Evolutionary conservation across 345 rosid species (phyloP).

Genomic region (Arabidopsis arenosa): DNA sequence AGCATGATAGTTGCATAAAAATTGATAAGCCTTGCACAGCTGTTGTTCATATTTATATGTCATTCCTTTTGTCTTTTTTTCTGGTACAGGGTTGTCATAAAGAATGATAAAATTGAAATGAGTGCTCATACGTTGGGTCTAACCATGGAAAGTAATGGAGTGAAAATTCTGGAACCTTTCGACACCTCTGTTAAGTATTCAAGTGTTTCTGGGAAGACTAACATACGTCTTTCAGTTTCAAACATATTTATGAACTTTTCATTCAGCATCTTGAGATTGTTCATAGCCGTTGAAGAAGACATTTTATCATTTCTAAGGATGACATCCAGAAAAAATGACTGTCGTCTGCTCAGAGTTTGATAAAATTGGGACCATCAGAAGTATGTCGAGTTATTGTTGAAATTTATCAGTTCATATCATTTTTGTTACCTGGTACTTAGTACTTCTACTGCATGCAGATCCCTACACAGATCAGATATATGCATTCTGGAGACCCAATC

Average conservation of each 20-base stretch:
- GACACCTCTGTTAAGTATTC: slow-evolving; percentile 78
- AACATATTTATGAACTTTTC: slow-evolving; percentile 94
- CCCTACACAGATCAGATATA: slow-evolving; percentile 61
- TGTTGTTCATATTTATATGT: slow-evolving; percentile 13
- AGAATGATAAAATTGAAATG: slow-evolving; percentile 79
- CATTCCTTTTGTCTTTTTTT: slow-evolving; percentile 27
- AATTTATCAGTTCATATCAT: slow-evolving; percentile 21
- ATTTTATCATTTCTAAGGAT: slow-evolving; percentile 85
- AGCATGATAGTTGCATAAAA: slow-evolving; percentile 21
- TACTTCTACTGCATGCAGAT: slow-evolving; percentile 56
- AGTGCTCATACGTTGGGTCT: slow-evolving; percentile 82
- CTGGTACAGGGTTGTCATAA: slow-evolving; percentile 69
- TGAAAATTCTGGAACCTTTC: slow-evolving; percentile 93
- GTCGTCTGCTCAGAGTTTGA: slow-evolving; percentile 86
- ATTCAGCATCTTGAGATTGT: slow-evolving; percentile 90
- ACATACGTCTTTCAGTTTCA: slow-evolving; percentile 73
- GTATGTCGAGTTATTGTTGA: slow-evolving; percentile 52
- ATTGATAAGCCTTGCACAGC: slow-evolving; percentile 25
- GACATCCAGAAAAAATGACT: slow-evolving; percentile 86
- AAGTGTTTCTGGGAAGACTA: slow-evolving; percentile 90
- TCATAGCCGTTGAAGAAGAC: slow-evolving; percentile 94
- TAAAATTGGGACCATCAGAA: slow-evolving; percentile 80
- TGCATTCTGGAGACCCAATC: slow-evolving; percentile 92
- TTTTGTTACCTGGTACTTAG: slow-evolving; percentile 41
- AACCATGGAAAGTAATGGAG: slow-evolving; percentile 96